Conservation (phyloP, 2,329 filamentous ascomycete genomes). For the Stachybotrys chlorohalonatus region DNA sequence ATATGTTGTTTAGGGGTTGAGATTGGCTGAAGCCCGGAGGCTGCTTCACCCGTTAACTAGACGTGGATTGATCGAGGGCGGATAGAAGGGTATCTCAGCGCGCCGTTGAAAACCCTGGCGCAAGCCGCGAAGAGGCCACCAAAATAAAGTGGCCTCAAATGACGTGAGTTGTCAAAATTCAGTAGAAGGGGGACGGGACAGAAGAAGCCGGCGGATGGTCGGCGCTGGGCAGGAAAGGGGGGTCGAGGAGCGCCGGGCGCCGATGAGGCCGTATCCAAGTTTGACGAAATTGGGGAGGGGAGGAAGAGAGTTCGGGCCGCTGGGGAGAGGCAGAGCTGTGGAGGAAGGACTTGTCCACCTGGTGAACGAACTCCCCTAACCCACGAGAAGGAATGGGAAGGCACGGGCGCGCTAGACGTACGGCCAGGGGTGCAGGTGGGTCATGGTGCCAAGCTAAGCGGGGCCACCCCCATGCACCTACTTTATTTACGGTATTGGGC, state of each 20-base stretch:
- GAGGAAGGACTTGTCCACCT: slow-evolving; percentile 28
- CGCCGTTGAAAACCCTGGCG: neutral
- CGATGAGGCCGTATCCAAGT: slow-evolving; percentile 21
- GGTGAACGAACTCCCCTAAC: slow-evolving; percentile 32
- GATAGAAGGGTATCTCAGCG: neutral
- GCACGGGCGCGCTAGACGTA: slow-evolving; percentile 23
- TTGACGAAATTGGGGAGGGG: slow-evolving; percentile 22
- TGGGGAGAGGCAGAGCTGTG: slow-evolving; percentile 28
- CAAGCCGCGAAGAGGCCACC: neutral
- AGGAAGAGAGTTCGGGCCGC: slow-evolving; percentile 26
- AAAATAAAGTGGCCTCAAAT: neutral
- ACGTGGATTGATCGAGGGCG: neutral
- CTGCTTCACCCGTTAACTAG: neutral
- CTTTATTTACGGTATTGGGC: neutral
- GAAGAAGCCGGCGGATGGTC: slow-evolving; percentile 3
- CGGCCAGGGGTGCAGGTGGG: slow-evolving; percentile 7
- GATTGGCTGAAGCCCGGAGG: neutral
- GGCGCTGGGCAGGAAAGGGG: slow-evolving; percentile 4
- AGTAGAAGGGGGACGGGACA: slow-evolving; percentile 2
- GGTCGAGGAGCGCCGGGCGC: slow-evolving; percentile 9
- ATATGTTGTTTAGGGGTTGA: neutral
- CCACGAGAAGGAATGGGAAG: slow-evolving; percentile 25
- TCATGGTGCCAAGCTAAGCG: neutral
- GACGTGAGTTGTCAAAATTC: neutral
- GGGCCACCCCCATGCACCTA: neutral